Evolutionary conservation across 805 yeast genomes (phyloP).

Genomic region (Priceomyces melissophilus): DNA sequence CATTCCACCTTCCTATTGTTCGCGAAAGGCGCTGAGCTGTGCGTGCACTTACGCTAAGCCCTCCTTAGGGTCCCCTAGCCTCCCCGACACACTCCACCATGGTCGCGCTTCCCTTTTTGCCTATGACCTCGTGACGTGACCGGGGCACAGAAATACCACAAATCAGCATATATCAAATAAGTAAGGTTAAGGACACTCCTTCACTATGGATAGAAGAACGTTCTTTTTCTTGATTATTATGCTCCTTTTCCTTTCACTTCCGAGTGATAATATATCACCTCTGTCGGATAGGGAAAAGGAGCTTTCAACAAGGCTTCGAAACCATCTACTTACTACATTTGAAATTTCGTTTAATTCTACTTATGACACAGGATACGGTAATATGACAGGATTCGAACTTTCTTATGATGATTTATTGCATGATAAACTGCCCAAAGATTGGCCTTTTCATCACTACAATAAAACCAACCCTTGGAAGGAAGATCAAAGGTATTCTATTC

Average conservation of each 20-base stretch:
- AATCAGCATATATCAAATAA: not conserved
- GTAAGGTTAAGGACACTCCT: not conserved
- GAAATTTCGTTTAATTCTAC: constrained; percentile 34
- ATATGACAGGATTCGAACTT: constrained; percentile 67
- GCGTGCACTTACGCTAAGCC: too few species aligned
- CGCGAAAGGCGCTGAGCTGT: too few species aligned
- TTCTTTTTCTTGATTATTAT: constrained; percentile 31
- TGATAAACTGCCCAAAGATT: constrained; percentile 45
- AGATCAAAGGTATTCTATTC: constrained; percentile 49
- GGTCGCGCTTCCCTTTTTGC: too few species aligned
- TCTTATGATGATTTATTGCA: constrained; percentile 58
- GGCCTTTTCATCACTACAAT: constrained; percentile 52
- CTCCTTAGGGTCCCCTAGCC: too few species aligned
- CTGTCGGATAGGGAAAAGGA: constrained; percentile 22
- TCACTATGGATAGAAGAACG: constrained; percentile 29
- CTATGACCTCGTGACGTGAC: not conserved
- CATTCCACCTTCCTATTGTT: too few species aligned
- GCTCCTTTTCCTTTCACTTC: constrained; percentile 32
- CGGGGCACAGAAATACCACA: not conserved
- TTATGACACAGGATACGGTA: constrained; percentile 57
- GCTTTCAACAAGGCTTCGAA: constrained; percentile 23
- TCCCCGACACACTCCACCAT: too few species aligned
- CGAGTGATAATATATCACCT: constrained; percentile 27
- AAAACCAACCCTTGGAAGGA: constrained; percentile 44
- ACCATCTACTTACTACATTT: constrained; percentile 16